Evolutionary conservation across 805 yeast species (phyloP).

Genomic region (Ascoidea rubescens): DNA sequence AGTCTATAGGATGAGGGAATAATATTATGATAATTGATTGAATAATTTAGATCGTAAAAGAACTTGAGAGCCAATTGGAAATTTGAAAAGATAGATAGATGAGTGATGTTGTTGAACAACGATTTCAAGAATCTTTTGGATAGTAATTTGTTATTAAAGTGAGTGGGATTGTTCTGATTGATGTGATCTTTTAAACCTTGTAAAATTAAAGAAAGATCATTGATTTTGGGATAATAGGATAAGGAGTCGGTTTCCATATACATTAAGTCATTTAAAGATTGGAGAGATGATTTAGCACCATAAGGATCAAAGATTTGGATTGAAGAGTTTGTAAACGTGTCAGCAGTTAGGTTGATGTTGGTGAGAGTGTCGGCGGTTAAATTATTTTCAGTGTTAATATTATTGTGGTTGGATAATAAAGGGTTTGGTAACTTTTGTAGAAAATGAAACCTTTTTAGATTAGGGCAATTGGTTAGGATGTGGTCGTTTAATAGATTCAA

Average conservation of each 20-base stretch:
- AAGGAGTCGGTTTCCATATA: neutral
- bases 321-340: neutral
- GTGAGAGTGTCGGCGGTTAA: too few relatives aligned
- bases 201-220: neutral
- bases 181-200: neutral
- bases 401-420: too few relatives aligned
- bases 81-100: neutral
- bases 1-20: neutral
- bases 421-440: neutral
- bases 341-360: neutral
- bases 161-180: neutral
- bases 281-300: neutral
- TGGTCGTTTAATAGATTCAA: neutral
- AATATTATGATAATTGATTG: neutral
- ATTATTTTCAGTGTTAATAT: neutral
- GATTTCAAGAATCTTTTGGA: neutral
- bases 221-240: neutral
- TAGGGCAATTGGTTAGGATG: neutral
- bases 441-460: neutral
- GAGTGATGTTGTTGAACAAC: too few relatives aligned
- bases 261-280: neutral
- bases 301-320: neutral
- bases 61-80: neutral
- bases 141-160: too few relatives aligned
- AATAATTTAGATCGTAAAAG: neutral